These are phyloP conservation scores for Gossypium australe DNA, from an alignment of 345 rosid genomes.

Conservation along the genomic window DNA sequence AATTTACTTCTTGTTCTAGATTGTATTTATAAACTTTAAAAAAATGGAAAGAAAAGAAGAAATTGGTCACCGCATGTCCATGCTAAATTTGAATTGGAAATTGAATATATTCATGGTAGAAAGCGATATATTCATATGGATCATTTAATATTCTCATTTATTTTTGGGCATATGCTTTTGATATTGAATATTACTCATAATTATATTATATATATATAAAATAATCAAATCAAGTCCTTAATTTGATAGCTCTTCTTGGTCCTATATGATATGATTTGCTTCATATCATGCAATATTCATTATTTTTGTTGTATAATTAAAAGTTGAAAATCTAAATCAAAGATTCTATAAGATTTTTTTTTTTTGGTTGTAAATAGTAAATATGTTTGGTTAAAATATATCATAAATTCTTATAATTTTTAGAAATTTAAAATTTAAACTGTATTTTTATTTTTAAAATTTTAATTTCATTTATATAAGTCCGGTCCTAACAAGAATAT, in stretches of 20 bases:
- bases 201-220: background rate
- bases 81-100: no score
- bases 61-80: no score
- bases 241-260: background rate
- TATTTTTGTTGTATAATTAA: background rate
- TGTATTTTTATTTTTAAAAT: no score
- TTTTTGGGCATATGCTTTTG: background rate
- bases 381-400: fast-evolving
- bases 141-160: background rate
- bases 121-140: background rate
- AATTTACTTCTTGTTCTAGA: no score
- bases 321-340: background rate
- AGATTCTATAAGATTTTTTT: background rate
- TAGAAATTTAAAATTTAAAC: no score
- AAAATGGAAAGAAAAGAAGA: no score
- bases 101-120: background rate
- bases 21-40: no score
- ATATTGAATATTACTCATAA: background rate
- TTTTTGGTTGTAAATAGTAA: no score
- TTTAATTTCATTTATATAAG: no score
- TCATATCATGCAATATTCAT: background rate
- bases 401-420: no score
- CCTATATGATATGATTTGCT: background rate
- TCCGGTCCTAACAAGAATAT: no score
- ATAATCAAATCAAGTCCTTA: background rate